Evolutionary conservation across 768 basidiomycete species (phyloP).

Genomic region (Russula foetens): DNA sequence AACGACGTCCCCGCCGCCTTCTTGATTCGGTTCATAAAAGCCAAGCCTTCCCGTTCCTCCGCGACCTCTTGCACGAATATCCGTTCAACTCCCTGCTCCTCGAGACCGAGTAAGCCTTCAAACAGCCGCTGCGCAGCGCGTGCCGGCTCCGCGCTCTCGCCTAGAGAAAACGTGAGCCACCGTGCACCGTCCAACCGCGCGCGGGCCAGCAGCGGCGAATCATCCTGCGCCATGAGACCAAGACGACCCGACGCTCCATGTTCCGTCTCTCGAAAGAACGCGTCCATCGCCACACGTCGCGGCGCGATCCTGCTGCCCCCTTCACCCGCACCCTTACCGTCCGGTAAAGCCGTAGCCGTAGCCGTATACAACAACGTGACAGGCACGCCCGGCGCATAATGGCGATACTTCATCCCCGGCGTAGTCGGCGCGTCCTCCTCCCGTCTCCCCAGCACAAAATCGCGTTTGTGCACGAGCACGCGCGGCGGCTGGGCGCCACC

Average conservation of each 20-base stretch:
- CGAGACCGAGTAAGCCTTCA: slow-evolving; percentile 77
- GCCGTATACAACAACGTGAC: slow-evolving; percentile 61
- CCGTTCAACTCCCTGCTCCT: slow-evolving; percentile 63
- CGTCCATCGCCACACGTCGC: slow-evolving; percentile 25
- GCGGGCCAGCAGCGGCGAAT: slow-evolving; percentile 35
- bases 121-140: slow-evolving; percentile 77
- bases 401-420: slow-evolving; percentile 98
- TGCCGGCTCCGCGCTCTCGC: slow-evolving; percentile 46
- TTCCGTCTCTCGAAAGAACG: slow-evolving; percentile 36
- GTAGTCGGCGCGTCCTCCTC: slow-evolving; percentile 82
- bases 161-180: slow-evolving; percentile 47
- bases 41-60: slow-evolving; percentile 78
- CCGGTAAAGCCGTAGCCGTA: slow-evolving; percentile 30
- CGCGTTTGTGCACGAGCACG: slow-evolving; percentile 73
- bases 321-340: not conserved
- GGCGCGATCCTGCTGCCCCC: slow-evolving; percentile 25
- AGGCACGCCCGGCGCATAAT: slow-evolving; percentile 89
- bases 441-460: slow-evolving; percentile 54
- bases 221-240: slow-evolving; percentile 60
- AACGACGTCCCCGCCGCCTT: slow-evolving; percentile 70
- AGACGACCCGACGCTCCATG: slow-evolving; percentile 28
- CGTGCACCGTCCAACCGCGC: slow-evolving; percentile 30
- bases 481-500: slow-evolving; percentile 6
- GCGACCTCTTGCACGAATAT: slow-evolving; percentile 82
- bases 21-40: slow-evolving; percentile 88